phyloP scores from a whole-genome alignment of 345 rosid genomes.

The Gossypium raimondii region DNA sequence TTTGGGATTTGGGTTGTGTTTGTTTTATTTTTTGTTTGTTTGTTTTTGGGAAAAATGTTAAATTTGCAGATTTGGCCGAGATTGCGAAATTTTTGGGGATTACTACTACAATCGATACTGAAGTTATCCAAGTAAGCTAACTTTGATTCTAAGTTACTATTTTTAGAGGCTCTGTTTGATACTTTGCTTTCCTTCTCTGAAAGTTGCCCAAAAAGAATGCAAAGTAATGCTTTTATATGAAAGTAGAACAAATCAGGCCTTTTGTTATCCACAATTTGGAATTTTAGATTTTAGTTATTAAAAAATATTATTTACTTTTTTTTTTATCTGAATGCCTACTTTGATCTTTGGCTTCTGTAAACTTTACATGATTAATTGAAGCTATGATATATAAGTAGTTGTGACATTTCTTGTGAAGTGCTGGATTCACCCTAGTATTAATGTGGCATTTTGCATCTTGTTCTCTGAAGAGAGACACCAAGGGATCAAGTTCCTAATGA shows the following conservation, averaged over 20 bases:
- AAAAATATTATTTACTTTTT: not conserved
- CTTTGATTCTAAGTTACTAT: not conserved
- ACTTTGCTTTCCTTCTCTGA: not conserved
- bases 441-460: not conserved
- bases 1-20: not conserved
- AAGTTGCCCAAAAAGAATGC: not conserved
- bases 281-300: not conserved
- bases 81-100: slow-evolving; percentile 93
- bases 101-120: slow-evolving; percentile 71
- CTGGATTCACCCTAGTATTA: not conserved
- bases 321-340: not conserved
- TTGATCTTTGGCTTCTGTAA: not conserved
- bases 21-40: not conserved
- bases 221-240: not conserved
- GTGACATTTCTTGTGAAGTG: not conserved
- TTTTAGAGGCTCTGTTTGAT: not conserved
- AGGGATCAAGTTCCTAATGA: not conserved
- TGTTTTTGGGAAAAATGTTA: not conserved
- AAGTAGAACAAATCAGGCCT: not conserved
- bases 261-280: not conserved
- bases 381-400: not conserved
- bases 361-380: not conserved
- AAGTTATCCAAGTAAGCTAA: slow-evolving; percentile 71
- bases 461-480: not conserved
- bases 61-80: slow-evolving; percentile 75